Evolutionary conservation across 2,329 filamentous ascomycete species (phyloP).

Genomic region (Cyphellophora attinorum): DNA sequence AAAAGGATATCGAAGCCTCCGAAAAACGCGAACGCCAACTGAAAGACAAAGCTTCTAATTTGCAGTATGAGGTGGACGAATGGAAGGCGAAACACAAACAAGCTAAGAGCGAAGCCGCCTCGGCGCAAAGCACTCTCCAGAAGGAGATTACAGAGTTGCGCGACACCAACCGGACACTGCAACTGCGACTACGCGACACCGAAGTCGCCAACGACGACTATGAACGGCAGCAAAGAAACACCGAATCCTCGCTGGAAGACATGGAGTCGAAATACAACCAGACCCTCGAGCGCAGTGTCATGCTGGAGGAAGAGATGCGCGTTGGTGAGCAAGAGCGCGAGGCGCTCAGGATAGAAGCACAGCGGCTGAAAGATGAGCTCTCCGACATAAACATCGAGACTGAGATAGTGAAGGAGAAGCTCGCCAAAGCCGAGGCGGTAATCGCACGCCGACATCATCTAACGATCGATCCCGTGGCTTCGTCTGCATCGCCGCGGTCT

Average conservation of each 20-base stretch:
- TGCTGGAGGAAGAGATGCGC: constrained; percentile 93
- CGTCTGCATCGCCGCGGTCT: constrained; percentile 37
- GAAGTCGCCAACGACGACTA: constrained; percentile 98
- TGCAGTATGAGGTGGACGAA: constrained; percentile 87
- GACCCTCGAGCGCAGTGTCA: constrained; percentile 79
- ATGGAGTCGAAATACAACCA: constrained; percentile 96
- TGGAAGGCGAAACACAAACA: constrained; percentile 99
- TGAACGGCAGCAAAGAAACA: constrained; percentile 90
- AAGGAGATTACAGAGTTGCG: constrained; percentile 92
- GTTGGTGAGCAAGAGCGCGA: constrained; percentile 88
- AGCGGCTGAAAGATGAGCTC: constrained; percentile 81
- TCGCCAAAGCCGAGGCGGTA: constrained; percentile 58
- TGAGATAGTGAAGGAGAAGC: constrained; percentile 88
- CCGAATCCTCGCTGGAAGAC: constrained; percentile 90
- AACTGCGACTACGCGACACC: constrained; percentile 80
- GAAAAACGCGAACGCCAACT: constrained; percentile 84
- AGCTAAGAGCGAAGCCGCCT: constrained; percentile 76
- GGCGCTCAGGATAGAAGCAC: constrained; percentile 75
- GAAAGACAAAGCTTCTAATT: constrained; percentile 74
- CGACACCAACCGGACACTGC: constrained; percentile 70
- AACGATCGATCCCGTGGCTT: constrained; percentile 33
- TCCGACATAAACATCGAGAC: constrained; percentile 90
- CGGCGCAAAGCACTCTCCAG: constrained; percentile 75
- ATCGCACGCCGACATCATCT: constrained; percentile 43
- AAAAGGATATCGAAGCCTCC: constrained; percentile 90